Evolutionary conservation across 2,329 filamentous ascomycete genomes (phyloP).

Genomic region (Clarireedia paspali): DNA sequence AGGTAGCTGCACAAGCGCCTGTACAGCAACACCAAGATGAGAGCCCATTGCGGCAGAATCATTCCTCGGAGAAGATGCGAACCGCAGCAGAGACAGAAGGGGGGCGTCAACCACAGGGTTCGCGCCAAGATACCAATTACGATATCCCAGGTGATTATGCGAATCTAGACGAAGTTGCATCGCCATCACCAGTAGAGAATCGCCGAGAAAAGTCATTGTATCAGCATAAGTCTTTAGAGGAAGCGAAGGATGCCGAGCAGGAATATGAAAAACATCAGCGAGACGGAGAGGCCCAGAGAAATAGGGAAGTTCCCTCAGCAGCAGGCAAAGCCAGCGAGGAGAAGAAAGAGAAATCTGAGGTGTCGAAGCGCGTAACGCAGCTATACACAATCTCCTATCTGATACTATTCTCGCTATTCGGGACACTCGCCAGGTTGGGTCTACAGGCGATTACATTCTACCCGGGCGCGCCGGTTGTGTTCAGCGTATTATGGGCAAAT

Average conservation of each 20-base stretch:
- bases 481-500: conserved; percentile 80
- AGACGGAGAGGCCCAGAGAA: background rate
- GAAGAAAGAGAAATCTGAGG: conserved; percentile 14
- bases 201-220: conserved; percentile 32
- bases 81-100: background rate
- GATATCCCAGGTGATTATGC: conserved; percentile 29
- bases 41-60: conserved; percentile 28
- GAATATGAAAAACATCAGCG: conserved; percentile 14
- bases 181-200: conserved; percentile 38
- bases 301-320: conserved; percentile 3
- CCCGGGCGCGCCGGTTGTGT: conserved; percentile 65
- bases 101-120: background rate
- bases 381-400: conserved; percentile 74
- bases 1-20: background rate
- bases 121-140: conserved; percentile 11
- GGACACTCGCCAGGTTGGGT: conserved; percentile 76
- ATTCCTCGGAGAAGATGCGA: conserved; percentile 31
- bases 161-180: conserved; percentile 37
- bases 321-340: conserved; percentile 8
- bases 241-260: conserved; percentile 19
- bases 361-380: conserved; percentile 47
- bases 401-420: conserved; percentile 76
- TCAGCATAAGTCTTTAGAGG: conserved; percentile 35
- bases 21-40: conserved; percentile 17
- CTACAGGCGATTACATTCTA: conserved; percentile 74